A percentile compares a stretch with the other conserved stretches of the same genome.
Conservation (phyloP, 208 protist species). For the Wallacemonas rigidus region DNA sequence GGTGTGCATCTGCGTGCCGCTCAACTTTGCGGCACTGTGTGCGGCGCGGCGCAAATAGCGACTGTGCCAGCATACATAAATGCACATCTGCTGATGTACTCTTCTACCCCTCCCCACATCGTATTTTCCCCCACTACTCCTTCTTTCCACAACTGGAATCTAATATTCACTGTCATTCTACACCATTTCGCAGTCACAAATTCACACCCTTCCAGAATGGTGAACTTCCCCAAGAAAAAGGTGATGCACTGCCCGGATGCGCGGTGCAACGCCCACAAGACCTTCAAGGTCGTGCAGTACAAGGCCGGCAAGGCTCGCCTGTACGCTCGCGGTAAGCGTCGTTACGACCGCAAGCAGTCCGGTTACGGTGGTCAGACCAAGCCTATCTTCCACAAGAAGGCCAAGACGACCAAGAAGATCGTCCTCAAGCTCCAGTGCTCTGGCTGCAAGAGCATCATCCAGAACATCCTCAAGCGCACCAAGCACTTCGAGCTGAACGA, state of each 20-base stretch:
- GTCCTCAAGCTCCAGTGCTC: conserved; percentile 98
- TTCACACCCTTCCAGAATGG: conserved; percentile 58
- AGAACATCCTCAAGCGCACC: conserved; percentile 96
- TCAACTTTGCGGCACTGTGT: too few species aligned
- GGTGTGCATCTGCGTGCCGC: too few species aligned
- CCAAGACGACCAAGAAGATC: conserved; percentile 99
- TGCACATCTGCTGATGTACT: too few species aligned
- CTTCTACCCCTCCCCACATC: too few species aligned
- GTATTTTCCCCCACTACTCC: too few species aligned
- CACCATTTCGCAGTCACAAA: conserved; percentile 8
- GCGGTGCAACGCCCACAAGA: conserved; percentile 91
- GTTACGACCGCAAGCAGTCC: conserved; percentile 99
- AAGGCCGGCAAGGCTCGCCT: conserved; percentile 98
- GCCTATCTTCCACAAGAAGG: conserved; percentile 99
- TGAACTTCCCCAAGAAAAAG: conserved; percentile 85
- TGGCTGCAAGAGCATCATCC: conserved; percentile 95
- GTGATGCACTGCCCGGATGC: conserved; percentile 71
- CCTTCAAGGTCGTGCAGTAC: conserved; percentile 99
- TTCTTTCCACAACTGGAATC: too few species aligned
- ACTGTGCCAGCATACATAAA: too few species aligned
- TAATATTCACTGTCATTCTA: neutral
- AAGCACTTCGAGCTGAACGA: conserved; percentile 99
- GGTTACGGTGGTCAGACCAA: conserved; percentile 99
- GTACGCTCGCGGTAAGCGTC: conserved; percentile 98
- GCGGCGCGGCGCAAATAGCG: too few species aligned